These are phyloP conservation scores for Rachicladosporium sp. DNA, from an alignment of 2,329 filamentous ascomycete genomes.

Conservation along the genomic window DNA sequence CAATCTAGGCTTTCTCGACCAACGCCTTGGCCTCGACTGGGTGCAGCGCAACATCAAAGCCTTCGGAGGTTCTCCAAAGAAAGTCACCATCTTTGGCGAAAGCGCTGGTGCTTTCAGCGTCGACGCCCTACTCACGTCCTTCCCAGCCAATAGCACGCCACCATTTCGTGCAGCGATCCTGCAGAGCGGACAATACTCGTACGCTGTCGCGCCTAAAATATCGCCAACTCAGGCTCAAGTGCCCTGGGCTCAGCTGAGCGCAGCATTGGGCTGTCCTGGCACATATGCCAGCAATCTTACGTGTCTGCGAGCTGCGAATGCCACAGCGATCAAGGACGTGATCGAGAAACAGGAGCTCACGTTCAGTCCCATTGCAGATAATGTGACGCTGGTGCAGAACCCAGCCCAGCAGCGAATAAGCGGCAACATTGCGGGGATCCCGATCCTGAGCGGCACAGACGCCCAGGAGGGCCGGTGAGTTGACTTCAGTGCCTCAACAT, in stretches of 20 bases:
- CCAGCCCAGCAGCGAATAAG: constrained; percentile 11
- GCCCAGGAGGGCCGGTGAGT: constrained; percentile 13
- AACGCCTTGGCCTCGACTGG: constrained; percentile 33
- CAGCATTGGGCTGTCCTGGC: constrained; percentile 17
- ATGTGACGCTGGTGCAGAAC: constrained; percentile 20
- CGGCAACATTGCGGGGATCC: constrained; percentile 5
- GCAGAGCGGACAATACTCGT: constrained; percentile 20
- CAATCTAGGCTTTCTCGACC: constrained; percentile 24
- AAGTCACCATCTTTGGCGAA: constrained; percentile 15
- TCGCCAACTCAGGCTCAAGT: too few species aligned
- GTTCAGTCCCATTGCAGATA: constrained; percentile 23
- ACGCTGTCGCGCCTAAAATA: constrained; percentile 8
- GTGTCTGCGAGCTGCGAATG: constrained; percentile 21
- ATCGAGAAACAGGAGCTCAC: constrained; percentile 19
- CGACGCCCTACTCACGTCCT: constrained; percentile 16
- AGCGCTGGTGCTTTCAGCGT: constrained; percentile 31
- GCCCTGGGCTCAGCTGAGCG: constrained; percentile 16
- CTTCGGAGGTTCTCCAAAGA: constrained; percentile 23
- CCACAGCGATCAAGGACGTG: constrained; percentile 19
- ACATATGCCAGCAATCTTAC: constrained; percentile 15
- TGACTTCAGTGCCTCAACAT: too few species aligned
- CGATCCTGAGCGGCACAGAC: constrained; percentile 16
- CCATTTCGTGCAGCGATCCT: constrained; percentile 25
- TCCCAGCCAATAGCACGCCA: constrained; percentile 10
- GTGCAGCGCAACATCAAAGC: constrained; percentile 30